Percentiles rank a stretch among this genome's conserved stretches.
Conservation (phyloP, 805 yeast species). For the Cephaloascus fragrans region DNA sequence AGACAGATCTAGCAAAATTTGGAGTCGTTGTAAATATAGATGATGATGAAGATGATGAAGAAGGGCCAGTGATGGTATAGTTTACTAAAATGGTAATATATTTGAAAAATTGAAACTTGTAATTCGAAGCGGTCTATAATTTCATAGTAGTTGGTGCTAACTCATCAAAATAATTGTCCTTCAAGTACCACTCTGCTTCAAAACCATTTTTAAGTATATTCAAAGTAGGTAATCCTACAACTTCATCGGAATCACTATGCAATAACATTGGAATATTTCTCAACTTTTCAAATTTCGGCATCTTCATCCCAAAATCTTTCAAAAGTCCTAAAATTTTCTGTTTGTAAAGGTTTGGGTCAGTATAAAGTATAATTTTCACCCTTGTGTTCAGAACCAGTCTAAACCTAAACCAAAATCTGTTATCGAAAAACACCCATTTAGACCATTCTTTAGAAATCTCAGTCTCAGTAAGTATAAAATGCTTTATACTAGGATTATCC, state of each 20-base stretch:
- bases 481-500: slow-evolving; percentile 21
- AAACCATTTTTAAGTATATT: too few relatives aligned
- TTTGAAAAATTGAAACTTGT: too few relatives aligned
- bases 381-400: neutral
- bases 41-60: neutral
- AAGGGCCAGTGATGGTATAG: neutral
- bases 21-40: neutral
- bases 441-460: slow-evolving; percentile 12
- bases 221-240: neutral
- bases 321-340: too few relatives aligned
- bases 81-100: too few relatives aligned
- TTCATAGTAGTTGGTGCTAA: too few relatives aligned
- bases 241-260: neutral
- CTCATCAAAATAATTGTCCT: neutral
- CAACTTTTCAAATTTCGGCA: neutral
- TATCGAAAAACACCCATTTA: slow-evolving; percentile 27
- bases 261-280: neutral
- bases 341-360: too few relatives aligned
- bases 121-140: too few relatives aligned
- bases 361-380: neutral
- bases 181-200: neutral
- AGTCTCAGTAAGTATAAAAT: neutral
- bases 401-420: slow-evolving; percentile 25
- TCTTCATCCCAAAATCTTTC: neutral
- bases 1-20: neutral